phyloP scores from a whole-genome alignment of 2,329 filamentous ascomycete species.

The Meredithiella fracta region DNA sequence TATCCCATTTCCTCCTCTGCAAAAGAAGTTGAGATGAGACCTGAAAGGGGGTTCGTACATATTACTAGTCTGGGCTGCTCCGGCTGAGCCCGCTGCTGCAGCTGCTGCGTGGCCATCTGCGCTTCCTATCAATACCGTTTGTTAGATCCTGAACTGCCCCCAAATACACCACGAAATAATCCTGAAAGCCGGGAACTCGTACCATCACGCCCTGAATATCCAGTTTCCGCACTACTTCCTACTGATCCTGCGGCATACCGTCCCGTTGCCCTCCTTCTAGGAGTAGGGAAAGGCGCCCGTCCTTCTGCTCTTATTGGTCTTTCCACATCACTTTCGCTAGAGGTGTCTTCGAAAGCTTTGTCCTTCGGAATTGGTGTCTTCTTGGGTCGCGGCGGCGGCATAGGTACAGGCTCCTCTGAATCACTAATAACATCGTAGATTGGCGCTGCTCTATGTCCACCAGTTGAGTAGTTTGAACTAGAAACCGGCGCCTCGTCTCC shows the following conservation, averaged over 20 bases:
- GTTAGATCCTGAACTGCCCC: conserved; percentile 6
- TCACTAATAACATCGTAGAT: conserved; percentile 4
- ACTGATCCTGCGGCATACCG: background rate
- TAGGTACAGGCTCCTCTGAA: conserved; percentile 6
- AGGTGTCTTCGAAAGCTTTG: conserved; percentile 10
- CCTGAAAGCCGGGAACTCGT: conserved; percentile 3
- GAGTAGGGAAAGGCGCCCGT: conserved; percentile 7
- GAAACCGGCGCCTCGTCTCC: conserved; percentile 38
- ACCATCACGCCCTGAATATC: conserved; percentile 1
- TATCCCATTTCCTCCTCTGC: too few species aligned
- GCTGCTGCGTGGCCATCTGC: background rate
- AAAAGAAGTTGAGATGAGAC: background rate
- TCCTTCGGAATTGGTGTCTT: conserved; percentile 6
- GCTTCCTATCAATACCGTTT: conserved; percentile 4
- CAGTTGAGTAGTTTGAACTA: conserved; percentile 34
- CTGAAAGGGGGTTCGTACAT: conserved; percentile 3
- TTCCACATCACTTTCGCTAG: conserved; percentile 12
- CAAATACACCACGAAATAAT: conserved; percentile 6
- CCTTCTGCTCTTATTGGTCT: background rate
- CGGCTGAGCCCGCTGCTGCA: background rate
- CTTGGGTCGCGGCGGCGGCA: conserved; percentile 5
- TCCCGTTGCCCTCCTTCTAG: conserved; percentile 4
- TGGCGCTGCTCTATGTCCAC: conserved; percentile 12
- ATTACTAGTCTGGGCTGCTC: background rate
- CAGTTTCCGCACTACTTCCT: background rate